Base-by-base conservation (phyloP, 2,329 filamentous ascomycete genomes). In the Colletotrichum incanum region DNA sequence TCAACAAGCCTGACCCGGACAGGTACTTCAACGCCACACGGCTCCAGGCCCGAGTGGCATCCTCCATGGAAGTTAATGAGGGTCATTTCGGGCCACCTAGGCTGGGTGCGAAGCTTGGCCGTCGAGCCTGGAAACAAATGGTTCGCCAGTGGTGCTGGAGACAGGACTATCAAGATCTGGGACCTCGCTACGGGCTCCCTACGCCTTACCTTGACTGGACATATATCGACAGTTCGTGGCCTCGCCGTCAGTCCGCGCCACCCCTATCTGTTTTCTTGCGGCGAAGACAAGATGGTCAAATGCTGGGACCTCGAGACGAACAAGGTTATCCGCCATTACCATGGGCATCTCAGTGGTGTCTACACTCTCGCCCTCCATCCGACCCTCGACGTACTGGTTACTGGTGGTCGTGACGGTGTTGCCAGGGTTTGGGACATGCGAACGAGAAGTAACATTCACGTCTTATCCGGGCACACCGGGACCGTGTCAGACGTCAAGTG, bases 271-370 rank as follows among this genome's bases (percentile, higher is more conserved):
- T 99, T 99, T 83, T 98, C 95, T 14, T 99, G 96, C 79, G 97
- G 94, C 71, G 96, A 99, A 83, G 96, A 99, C 82, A 99, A 99
- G 86, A 98, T 98, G 95, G 96, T 99, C 74, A 99, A 99, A 84
- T 99, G 96, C 84, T 99, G 96, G 96, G 96, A 99, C 85, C 85
- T 99, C 75, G 96, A 99, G 83, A 98, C 96, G n/a, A 99, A 99
- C 86, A 98, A 98, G 83, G 96, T 99, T 72, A 98, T 98, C 79
- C 91, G 96, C 49, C 95, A 98, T 83, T 99, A 98, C 82, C 96
- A 99, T 81, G 97, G 97, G 23, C 96, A 99, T 84, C 86, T 99
- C 28, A 97, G 94, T 77, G 96, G 96, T 75, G 96, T 99, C 5
- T 99, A 99, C 84, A 95, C 95, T 0, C 86, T 99, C 7, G 90